A percentile compares a stretch with the other conserved stretches of the same genome.
Evolutionary conservation across 2,329 filamentous ascomycete species (phyloP).

Genomic region (Bipolaris victoriae): DNA sequence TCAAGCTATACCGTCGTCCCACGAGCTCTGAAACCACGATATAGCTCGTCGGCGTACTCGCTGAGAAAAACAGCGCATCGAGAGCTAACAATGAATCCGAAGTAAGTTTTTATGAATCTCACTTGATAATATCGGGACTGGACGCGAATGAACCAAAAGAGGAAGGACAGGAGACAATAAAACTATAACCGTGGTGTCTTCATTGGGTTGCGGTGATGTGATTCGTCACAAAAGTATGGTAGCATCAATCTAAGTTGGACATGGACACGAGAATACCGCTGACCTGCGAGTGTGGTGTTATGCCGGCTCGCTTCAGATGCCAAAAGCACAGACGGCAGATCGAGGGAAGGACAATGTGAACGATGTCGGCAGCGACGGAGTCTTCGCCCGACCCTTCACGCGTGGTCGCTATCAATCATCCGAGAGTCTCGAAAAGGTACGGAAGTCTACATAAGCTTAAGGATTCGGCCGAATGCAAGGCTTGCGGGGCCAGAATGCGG

Average conservation of each 20-base stretch:
- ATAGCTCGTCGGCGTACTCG: no score
- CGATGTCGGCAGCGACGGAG: background rate
- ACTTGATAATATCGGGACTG: background rate
- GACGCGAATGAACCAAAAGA: background rate
- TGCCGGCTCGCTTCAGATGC: background rate
- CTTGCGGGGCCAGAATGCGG: constrained; percentile 16
- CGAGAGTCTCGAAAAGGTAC: background rate
- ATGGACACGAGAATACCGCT: constrained; percentile 3
- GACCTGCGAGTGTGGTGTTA: background rate
- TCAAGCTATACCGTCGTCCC: no score
- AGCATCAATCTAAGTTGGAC: constrained; percentile 8
- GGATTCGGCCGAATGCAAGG: constrained; percentile 18
- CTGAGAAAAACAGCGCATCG: no score
- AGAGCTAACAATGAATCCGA: no score
- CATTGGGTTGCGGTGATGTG: background rate
- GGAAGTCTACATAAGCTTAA: constrained; percentile 23
- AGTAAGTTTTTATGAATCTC: no score
- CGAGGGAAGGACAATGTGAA: background rate
- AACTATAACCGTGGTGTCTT: background rate
- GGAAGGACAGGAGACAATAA: background rate
- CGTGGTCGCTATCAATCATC: background rate
- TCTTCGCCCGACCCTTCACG: background rate
- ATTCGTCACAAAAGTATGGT: constrained; percentile 6
- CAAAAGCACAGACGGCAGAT: background rate
- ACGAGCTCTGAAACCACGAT: no score